A percentile compares a stretch with the other conserved stretches of the same genome.
phyloP scores from a whole-genome alignment of 163 green algal species.

The Volvox carteri region DNA sequence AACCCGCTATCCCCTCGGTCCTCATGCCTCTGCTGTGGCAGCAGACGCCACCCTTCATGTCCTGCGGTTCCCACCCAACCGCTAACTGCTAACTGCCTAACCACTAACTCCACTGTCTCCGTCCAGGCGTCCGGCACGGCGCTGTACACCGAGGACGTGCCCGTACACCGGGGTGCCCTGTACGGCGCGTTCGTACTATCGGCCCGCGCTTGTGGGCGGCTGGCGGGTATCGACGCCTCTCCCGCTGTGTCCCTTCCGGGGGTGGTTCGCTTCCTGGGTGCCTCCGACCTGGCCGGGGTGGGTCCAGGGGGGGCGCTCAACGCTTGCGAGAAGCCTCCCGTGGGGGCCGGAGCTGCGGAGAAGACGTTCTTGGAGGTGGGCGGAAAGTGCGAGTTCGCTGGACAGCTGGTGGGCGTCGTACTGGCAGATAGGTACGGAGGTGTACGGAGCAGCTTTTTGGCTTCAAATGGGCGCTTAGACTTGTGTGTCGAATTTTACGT shows the following conservation, averaged over 20 bases:
- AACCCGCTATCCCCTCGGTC: too few species aligned
- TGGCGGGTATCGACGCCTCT: slow-evolving; percentile 60
- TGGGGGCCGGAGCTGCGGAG: background rate
- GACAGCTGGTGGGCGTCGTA: slow-evolving; percentile 72
- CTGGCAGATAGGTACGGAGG: slow-evolving; percentile 55
- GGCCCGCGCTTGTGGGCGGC: background rate
- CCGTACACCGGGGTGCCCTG: slow-evolving; percentile 47
- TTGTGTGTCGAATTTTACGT: too few species aligned
- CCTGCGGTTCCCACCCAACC: too few species aligned
- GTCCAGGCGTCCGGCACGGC: slow-evolving; percentile 71
- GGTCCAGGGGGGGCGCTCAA: background rate
- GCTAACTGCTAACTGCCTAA: too few species aligned
- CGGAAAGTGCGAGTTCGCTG: slow-evolving; percentile 60
- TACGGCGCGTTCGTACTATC: slow-evolving; percentile 65
- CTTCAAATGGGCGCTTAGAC: too few species aligned
- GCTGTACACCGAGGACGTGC: slow-evolving; percentile 68
- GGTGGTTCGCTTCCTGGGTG: slow-evolving; percentile 68
- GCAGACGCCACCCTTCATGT: too few species aligned
- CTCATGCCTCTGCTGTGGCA: too few species aligned
- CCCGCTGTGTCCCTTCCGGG: slow-evolving; percentile 65
- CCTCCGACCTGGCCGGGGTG: slow-evolving; percentile 1
- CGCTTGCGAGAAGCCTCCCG: background rate
- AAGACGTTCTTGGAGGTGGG: background rate
- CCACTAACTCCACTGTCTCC: too few species aligned
- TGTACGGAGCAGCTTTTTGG: too few species aligned